These are phyloP conservation scores for Diutina mesorugosa DNA, from an alignment of 1,139 yeast genomes.

Conservation along the genomic window DNA sequence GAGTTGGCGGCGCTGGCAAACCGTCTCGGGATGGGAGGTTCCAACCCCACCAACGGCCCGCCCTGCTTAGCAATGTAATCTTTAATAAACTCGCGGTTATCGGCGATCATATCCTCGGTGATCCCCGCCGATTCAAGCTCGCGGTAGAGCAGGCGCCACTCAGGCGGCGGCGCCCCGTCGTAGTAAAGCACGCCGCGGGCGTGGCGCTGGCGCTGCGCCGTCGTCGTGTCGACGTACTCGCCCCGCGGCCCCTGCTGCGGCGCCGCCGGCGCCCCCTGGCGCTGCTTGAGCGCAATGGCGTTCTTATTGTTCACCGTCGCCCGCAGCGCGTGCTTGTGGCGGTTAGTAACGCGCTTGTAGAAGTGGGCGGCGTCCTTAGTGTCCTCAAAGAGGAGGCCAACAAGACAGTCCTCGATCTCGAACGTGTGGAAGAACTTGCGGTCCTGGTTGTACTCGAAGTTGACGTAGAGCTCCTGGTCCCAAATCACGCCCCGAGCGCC, in stretches of 20 bases:
- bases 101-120: slow-evolving; percentile 82
- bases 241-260: slow-evolving; percentile 58
- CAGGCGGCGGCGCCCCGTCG: slow-evolving; percentile 74
- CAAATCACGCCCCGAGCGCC: slow-evolving; percentile 83
- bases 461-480: slow-evolving; percentile 92
- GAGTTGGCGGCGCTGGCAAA: slow-evolving; percentile 9
- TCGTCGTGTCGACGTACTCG: slow-evolving; percentile 30
- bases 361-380: slow-evolving; percentile 80
- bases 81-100: slow-evolving; percentile 70
- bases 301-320: slow-evolving; percentile 77
- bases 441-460: slow-evolving; percentile 84
- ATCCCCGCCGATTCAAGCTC: slow-evolving; percentile 74
- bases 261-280: slow-evolving; percentile 19
- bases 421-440: slow-evolving; percentile 90
- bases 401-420: slow-evolving; percentile 82
- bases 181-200: slow-evolving; percentile 54
- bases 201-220: slow-evolving; percentile 44
- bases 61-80: slow-evolving; percentile 67
- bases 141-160: slow-evolving; percentile 66
- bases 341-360: slow-evolving; percentile 57
- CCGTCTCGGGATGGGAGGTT: slow-evolving; percentile 71
- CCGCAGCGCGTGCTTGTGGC: slow-evolving; percentile 76
- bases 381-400: slow-evolving; percentile 86
- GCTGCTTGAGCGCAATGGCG: slow-evolving; percentile 66
- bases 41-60: slow-evolving; percentile 75